Conservation (phyloP, 2,329 filamentous ascomycete species). For the Malbranchea cinnamomea region DNA sequence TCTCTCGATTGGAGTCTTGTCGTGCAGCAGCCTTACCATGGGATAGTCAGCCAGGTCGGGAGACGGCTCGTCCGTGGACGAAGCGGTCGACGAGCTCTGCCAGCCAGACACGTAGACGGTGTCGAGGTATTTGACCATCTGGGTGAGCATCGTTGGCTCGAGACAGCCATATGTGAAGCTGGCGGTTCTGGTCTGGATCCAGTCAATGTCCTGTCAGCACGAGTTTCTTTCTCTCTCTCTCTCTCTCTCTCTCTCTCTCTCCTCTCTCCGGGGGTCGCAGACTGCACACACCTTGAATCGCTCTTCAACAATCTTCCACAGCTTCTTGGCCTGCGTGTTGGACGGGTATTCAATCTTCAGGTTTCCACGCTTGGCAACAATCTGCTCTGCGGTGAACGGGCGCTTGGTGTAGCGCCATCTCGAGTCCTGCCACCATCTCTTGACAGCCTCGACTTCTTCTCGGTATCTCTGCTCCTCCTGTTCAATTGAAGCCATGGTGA, state of each 20-base stretch:
- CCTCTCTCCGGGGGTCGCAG: neutral
- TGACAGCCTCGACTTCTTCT: conserved; percentile 72
- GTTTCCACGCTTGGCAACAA: conserved; percentile 86
- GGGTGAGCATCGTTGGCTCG: conserved; percentile 95
- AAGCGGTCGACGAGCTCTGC: conserved; percentile 96
- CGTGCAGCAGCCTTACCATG: conserved; percentile 41
- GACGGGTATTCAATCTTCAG: conserved; percentile 85
- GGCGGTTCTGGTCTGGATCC: conserved; percentile 55
- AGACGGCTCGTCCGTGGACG: conserved; percentile 85
- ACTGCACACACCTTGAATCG: conserved; percentile 56
- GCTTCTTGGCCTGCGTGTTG: conserved; percentile 80
- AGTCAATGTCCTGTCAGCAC: conserved; percentile 1
- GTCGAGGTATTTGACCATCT: conserved; percentile 98
- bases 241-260: neutral
- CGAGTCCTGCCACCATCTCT: conserved; percentile 86
- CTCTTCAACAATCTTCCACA: conserved; percentile 77
- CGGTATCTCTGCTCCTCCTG: conserved; percentile 61
- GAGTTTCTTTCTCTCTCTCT: neutral
- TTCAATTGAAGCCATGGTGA: conserved; percentile 33
- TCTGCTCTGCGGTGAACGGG: conserved; percentile 90
- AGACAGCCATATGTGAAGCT: conserved; percentile 95
- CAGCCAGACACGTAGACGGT: conserved; percentile 98
- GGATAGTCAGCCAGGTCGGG: conserved; percentile 98
- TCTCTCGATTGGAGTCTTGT: neutral
- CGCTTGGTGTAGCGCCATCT: conserved; percentile 89